These are phyloP conservation scores for Eucalyptus pauciflora DNA, from an alignment of 345 rosid genomes.

Conservation along the genomic window DNA sequence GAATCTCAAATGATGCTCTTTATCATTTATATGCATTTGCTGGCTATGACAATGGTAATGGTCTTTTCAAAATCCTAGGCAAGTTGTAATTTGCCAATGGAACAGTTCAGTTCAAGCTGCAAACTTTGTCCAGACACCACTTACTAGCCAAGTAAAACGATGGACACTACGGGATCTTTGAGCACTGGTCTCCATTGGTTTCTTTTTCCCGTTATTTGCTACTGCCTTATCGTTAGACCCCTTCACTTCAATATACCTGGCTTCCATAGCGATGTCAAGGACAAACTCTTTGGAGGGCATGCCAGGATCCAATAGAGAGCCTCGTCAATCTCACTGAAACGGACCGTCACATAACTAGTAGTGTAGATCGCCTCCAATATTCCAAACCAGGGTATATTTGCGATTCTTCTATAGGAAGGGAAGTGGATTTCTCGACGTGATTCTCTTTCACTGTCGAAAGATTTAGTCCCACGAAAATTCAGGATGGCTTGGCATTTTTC, in stretches of 20 bases:
- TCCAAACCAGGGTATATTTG: no score
- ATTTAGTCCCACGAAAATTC: neutral
- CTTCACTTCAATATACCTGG: neutral
- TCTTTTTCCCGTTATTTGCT: neutral
- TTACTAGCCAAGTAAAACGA: neutral
- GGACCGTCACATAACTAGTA: no score
- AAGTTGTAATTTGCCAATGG: neutral
- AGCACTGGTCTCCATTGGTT: neutral
- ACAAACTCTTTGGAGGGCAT: neutral
- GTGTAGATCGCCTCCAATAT: no score
- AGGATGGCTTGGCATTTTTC: neutral
- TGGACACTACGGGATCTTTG: neutral
- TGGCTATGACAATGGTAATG: neutral
- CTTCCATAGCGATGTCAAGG: neutral
- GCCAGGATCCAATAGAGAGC: neutral
- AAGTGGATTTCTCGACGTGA: neutral
- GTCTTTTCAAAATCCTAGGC: neutral
- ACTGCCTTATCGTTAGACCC: neutral
- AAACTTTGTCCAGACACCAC: neutral
- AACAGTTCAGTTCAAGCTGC: neutral
- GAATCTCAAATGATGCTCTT: neutral
- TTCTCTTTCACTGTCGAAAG: neutral
- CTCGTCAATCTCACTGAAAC: no score
- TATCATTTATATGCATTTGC: neutral
- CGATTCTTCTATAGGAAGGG: neutral